Conservation (phyloP, 441 rosid genomes). For the Gossypium laxum region DNA sequence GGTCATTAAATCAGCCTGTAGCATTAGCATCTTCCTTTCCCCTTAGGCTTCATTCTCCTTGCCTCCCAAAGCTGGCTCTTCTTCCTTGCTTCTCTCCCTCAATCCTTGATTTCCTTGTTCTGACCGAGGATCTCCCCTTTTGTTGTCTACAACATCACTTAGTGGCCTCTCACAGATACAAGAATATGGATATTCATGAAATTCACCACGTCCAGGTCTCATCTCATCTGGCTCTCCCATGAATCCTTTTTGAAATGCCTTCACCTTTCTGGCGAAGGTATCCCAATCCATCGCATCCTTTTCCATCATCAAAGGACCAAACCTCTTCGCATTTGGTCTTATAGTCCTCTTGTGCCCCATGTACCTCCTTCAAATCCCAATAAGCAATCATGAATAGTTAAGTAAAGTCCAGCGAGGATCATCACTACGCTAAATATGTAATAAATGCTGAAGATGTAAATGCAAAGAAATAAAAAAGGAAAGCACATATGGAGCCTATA, state of each 20-base stretch:
- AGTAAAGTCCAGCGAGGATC: conserved; percentile 5
- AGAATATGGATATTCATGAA: conserved; percentile 75
- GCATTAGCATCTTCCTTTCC: neutral
- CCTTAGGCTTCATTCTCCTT: conserved; percentile 26
- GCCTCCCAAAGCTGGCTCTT: conserved; percentile 20
- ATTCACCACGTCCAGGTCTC: conserved; percentile 82
- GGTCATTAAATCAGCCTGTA: conserved; percentile 11
- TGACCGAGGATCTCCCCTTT: neutral
- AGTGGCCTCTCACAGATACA: conserved; percentile 69
- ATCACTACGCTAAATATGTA: neutral
- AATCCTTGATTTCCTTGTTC: conserved; percentile 20
- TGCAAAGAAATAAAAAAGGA: neutral
- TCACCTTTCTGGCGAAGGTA: conserved; percentile 67
- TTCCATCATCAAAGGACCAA: conserved; percentile 61
- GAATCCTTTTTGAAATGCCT: conserved; percentile 78
- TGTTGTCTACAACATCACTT: conserved; percentile 25
- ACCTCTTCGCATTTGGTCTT: conserved; percentile 83
- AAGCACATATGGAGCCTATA: neutral
- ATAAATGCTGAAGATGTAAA: neutral
- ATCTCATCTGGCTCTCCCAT: conserved; percentile 95
- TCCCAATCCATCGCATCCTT: conserved; percentile 71
- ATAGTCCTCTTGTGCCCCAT: conserved; percentile 92
- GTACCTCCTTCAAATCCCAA: conserved; percentile 54
- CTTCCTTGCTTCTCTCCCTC: conserved; percentile 17
- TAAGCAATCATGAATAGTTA: conserved; percentile 7